These are phyloP conservation scores for Malassezia dermatis DNA, from an alignment of 1,284 basidiomycete species.

Conservation along the genomic window DNA sequence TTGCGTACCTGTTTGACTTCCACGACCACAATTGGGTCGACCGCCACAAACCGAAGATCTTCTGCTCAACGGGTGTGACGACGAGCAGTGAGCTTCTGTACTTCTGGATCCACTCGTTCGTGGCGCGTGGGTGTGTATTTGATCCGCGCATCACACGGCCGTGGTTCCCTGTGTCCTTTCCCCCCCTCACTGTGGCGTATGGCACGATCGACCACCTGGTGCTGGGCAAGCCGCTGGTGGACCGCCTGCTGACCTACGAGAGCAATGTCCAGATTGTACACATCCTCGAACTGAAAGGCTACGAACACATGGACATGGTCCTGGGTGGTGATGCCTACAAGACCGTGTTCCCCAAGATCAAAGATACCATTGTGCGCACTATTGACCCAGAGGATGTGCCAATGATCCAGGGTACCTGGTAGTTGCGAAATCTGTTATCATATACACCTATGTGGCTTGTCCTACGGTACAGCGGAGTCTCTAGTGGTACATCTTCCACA, in stretches of 20 bases:
- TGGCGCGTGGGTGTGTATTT: constrained; percentile 45
- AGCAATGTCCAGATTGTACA: constrained; percentile 44
- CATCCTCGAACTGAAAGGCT: constrained; percentile 42
- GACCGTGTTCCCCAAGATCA: constrained; percentile 40
- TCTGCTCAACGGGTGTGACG: constrained; percentile 36
- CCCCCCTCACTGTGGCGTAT: constrained; percentile 43
- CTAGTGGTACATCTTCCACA: background rate
- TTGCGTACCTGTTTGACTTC: constrained; percentile 44
- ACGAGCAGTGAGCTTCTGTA: constrained; percentile 45
- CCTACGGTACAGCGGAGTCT: constrained; percentile 1
- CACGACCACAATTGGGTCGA: constrained; percentile 43
- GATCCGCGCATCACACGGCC: constrained; percentile 38
- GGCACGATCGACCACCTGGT: constrained; percentile 43
- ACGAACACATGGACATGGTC: constrained; percentile 45
- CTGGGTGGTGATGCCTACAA: constrained; percentile 41
- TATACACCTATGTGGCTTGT: background rate
- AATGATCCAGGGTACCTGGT: background rate
- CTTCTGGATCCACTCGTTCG: constrained; percentile 45
- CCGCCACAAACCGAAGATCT: constrained; percentile 46
- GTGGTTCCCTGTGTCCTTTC: constrained; percentile 43
- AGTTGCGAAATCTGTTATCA: background rate
- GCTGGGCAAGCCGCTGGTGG: constrained; percentile 40
- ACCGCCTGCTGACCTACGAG: constrained; percentile 39
- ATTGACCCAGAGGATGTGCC: constrained; percentile 27
- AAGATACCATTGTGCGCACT: constrained; percentile 42